Evolutionary conservation across 2,329 filamentous ascomycete genomes (phyloP).

Genomic region (Microdochium bolleyi): DNA sequence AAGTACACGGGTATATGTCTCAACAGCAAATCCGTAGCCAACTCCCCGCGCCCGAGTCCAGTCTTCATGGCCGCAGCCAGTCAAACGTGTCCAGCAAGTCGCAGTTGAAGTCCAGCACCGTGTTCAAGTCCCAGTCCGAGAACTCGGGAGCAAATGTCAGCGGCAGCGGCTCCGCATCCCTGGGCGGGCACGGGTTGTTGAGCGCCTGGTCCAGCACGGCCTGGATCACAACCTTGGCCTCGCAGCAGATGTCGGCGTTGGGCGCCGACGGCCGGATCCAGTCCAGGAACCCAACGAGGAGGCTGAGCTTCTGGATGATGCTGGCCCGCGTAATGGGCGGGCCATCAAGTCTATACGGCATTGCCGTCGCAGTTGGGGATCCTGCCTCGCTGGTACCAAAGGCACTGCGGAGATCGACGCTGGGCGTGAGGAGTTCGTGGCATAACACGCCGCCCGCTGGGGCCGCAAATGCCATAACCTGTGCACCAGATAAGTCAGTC

Average conservation of each 20-base stretch:
- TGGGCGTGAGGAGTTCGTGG: constrained; percentile 37
- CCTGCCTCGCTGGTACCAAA: neutral
- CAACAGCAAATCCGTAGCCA: too few species aligned
- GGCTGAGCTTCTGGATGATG: constrained; percentile 42
- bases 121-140: constrained; percentile 26
- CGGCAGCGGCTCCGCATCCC: constrained; percentile 2
- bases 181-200: constrained; percentile 22
- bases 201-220: constrained; percentile 41
- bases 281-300: constrained; percentile 41
- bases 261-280: constrained; percentile 40
- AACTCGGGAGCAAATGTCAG: constrained; percentile 7
- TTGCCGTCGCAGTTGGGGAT: neutral
- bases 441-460: constrained; percentile 41
- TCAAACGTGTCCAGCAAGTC: constrained; percentile 41
- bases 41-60: too few species aligned
- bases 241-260: constrained; percentile 37
- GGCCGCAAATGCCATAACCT: constrained; percentile 42
- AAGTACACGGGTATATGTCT: too few species aligned
- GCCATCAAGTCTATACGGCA: constrained; percentile 14
- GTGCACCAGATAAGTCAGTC: neutral
- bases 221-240: constrained; percentile 39
- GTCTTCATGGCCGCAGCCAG: constrained; percentile 27
- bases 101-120: constrained; percentile 32
- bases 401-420: neutral
- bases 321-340: constrained; percentile 33